Conservation (phyloP, 257 asterid species). For the Linaria vulgaris region DNA sequence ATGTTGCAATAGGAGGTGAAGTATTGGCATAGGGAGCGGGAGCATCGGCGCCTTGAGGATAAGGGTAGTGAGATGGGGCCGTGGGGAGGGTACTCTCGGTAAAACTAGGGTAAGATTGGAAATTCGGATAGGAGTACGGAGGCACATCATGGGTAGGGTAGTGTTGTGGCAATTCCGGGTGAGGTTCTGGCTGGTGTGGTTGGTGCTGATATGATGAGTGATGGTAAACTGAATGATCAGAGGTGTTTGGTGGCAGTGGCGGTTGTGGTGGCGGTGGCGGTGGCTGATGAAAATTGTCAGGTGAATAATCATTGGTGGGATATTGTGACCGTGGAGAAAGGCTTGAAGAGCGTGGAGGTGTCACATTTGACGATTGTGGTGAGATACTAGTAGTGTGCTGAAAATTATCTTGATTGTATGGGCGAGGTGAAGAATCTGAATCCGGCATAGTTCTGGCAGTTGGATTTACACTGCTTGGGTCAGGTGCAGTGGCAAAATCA, state of each 20-base stretch:
- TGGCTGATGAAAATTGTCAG: constrained; percentile 41
- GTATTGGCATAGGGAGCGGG: constrained; percentile 47
- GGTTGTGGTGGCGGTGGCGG: constrained; percentile 45
- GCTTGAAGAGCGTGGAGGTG: constrained; percentile 32
- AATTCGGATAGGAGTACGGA: constrained; percentile 53
- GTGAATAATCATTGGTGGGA: constrained; percentile 26
- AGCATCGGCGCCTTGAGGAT: constrained; percentile 59
- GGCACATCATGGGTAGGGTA: constrained; percentile 54
- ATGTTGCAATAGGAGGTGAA: constrained; percentile 38
- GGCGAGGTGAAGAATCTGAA: constrained; percentile 36
- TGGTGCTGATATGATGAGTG: constrained; percentile 55
- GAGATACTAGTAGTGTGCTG: constrained; percentile 42
- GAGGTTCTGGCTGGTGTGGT: constrained; percentile 38
- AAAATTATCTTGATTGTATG: constrained; percentile 35
- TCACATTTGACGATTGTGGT: constrained; percentile 39
- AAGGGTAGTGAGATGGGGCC: constrained; percentile 63
- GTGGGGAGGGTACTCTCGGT: constrained; percentile 70
- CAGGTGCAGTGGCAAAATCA: constrained; percentile 31
- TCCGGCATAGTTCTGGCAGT: constrained; percentile 30
- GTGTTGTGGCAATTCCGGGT: constrained; percentile 46
- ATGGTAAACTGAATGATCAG: constrained; percentile 47
- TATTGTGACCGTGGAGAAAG: constrained; percentile 39
- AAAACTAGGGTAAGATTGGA: constrained; percentile 84
- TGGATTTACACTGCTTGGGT: constrained; percentile 26
- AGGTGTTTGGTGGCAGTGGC: constrained; percentile 43